Evolutionary conservation across 805 yeast species (phyloP), one percentile per base, ranked within the genome.

Genomic region (Wickerhamiella galacta): DNA sequence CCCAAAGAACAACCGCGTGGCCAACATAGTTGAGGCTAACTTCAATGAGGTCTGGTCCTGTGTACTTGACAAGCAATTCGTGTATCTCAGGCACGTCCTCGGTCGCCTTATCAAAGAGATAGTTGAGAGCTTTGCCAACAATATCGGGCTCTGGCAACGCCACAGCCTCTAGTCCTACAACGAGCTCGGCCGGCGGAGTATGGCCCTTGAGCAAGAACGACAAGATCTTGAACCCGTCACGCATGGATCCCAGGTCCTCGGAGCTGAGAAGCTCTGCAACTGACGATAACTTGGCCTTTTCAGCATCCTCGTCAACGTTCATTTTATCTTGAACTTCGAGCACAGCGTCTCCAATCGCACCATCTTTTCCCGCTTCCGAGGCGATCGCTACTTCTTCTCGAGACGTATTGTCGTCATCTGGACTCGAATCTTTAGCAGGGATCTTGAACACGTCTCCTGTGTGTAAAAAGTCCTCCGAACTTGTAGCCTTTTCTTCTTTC

Each of bases 141-240:
- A 40, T 24, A 16, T 34, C 44, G 6, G 44, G 42, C 2, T 41
- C 34, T 5, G 50, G 50, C 15, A 46, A 21, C 3, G 35, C 23
- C 4, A 40, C 38, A 2, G 48, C 41, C 11, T 37, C 36, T 1
- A 35, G 27, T n/a, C 39, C 38, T 3, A 12, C 14, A 4, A 30
- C 14, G 9, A 38, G 25, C 25, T 38, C 40, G 2, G 19, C 22
- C 6, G 50, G 45, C 2, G 40, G 39, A 9, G 27, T 28, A 25
- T 35, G 20, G n/a, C 42, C 43, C 10, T 31, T 22, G 10, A 46
- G 29, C 3, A 40, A 22, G 24, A 32, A 45, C 3, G 39, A 22
- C 12, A 45, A 30, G 14, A 39, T 39, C 20, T 33, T 20, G 4
- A 45, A 24, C 2, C 51, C 51, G 17, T 22, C 28, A 11, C 25